Evolutionary conservation across 805 yeast species (phyloP).

Genomic region (Cyberlindnera mississippiensis): DNA sequence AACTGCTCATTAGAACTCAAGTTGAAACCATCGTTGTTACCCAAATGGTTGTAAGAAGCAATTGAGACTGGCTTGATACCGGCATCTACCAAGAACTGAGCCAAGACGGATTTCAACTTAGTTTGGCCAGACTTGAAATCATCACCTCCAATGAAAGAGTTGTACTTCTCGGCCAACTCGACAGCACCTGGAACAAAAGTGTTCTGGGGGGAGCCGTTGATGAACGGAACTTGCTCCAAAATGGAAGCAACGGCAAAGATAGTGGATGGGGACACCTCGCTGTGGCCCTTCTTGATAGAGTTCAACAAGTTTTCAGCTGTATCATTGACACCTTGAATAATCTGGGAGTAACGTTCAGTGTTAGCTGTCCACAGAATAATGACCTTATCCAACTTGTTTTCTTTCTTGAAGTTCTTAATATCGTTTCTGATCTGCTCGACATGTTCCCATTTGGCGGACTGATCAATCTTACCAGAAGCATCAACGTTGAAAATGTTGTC

Average conservation of each 20-base stretch:
- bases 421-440: slow-evolving; percentile 84
- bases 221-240: slow-evolving; percentile 82
- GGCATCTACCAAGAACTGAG: slow-evolving; percentile 94
- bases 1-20: slow-evolving; percentile 89
- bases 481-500: slow-evolving; percentile 72
- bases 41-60: slow-evolving; percentile 94
- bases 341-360: slow-evolving; percentile 87
- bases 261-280: slow-evolving; percentile 89
- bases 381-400: slow-evolving; percentile 77
- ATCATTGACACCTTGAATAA: slow-evolving; percentile 79
- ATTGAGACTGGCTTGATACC: slow-evolving; percentile 93
- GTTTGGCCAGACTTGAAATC: slow-evolving; percentile 98
- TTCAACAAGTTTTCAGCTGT: slow-evolving; percentile 74
- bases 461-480: slow-evolving; percentile 44
- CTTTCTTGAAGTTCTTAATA: slow-evolving; percentile 69
- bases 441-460: slow-evolving; percentile 78
- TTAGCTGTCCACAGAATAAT: slow-evolving; percentile 96
- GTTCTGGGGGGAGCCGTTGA: slow-evolving; percentile 96
- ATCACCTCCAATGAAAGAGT: slow-evolving; percentile 88
- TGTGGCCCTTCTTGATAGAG: slow-evolving; percentile 73
- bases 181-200: slow-evolving; percentile 95
- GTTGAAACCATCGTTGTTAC: slow-evolving; percentile 94
- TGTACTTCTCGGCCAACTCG: slow-evolving; percentile 76
- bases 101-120: slow-evolving; percentile 91
- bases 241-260: slow-evolving; percentile 91